Conservation (phyloP, 306 rosid species). For the Cicer arietinum region DNA sequence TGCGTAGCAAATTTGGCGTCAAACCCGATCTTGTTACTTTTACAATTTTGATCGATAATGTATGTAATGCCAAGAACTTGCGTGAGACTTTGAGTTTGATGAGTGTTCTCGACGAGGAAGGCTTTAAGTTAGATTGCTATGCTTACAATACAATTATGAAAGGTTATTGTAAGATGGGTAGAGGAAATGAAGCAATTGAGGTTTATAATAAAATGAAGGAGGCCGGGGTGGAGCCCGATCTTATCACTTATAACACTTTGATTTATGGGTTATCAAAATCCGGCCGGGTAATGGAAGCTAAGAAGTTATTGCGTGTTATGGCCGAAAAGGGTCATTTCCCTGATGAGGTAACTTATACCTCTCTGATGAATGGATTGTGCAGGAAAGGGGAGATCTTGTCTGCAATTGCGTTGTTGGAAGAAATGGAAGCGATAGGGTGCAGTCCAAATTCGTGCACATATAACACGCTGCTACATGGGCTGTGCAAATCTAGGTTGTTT, state of each 20-base stretch:
- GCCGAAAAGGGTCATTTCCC: conserved; percentile 74
- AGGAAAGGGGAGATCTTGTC: conserved; percentile 69
- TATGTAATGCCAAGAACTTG: conserved; percentile 72
- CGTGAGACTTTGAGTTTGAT: conserved; percentile 73
- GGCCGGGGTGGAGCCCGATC: conserved; percentile 84
- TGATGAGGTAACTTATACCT: conserved; percentile 78
- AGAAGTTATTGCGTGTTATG: conserved; percentile 72
- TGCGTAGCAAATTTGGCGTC: conserved; percentile 49
- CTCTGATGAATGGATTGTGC: conserved; percentile 92
- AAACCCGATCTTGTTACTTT: conserved; percentile 87
- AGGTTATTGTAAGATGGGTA: conserved; percentile 77
- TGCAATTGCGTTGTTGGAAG: conserved; percentile 69
- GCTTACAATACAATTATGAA: conserved; percentile 85
- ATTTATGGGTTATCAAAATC: conserved; percentile 77
- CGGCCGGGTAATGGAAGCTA: conserved; percentile 70
- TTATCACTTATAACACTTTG: conserved; percentile 80
- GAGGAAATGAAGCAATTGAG: conserved; percentile 73
- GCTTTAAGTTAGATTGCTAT: conserved; percentile 83
- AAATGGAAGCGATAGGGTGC: conserved; percentile 80
- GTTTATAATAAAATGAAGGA: conserved; percentile 83
- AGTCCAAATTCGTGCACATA: conserved; percentile 74
- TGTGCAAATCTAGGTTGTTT: conserved; percentile 73
- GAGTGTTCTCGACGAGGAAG: conserved; percentile 65
- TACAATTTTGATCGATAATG: conserved; percentile 84
- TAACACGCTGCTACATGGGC: conserved; percentile 79